Evolutionary conservation across 1,284 basidiomycete species (phyloP), one percentile per base, ranked within the genome.

Genomic region (Phlebopus sp.): DNA sequence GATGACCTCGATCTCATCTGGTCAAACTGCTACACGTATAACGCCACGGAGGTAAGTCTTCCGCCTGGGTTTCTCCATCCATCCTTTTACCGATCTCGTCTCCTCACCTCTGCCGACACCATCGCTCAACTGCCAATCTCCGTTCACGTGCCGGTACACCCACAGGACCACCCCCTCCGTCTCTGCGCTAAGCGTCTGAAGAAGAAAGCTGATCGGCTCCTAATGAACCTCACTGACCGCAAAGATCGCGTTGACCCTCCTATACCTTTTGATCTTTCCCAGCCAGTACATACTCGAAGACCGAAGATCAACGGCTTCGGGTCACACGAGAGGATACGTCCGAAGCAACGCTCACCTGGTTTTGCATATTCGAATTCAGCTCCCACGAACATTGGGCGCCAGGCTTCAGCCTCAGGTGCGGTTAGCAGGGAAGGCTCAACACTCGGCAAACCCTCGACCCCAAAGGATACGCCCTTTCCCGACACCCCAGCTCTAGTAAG

Each of bases 1-100:
- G 85, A 89, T 52, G 97, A 99, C 69, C 73, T 99, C 37, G 90
- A 96, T 58, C 79, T 97, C 52, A 98, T 99, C 58, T 99, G 96
- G 96, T 83, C 86, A 46, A 99, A 99, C 60, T 98, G 96, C 67
- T 79, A 90, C 57, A 81, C 79, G 10, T 99, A 98, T 69, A 99
- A 99, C 66, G 86, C 88, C 19, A 81, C 85, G 14, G 89, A 92
- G 69, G 94, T 92, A 58, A 51, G 83, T 74, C 15, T 17, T 27
- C 19, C 31, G 5, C 14, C 13, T 1, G 13, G 36, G 11, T n/a
- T 27, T 44, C 42, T 19, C 41, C 35, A 37, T 13, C 48, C 21
- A 37, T 13, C 48, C 21, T 27, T 1, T 1, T 8, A n/a, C 39
- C 9, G 19, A 27, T 23, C 45, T 23, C 40, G 35, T 44, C 19